Base-by-base conservation (phyloP, 2,329 filamentous ascomycete genomes). In the Alternaria arborescens region DNA sequence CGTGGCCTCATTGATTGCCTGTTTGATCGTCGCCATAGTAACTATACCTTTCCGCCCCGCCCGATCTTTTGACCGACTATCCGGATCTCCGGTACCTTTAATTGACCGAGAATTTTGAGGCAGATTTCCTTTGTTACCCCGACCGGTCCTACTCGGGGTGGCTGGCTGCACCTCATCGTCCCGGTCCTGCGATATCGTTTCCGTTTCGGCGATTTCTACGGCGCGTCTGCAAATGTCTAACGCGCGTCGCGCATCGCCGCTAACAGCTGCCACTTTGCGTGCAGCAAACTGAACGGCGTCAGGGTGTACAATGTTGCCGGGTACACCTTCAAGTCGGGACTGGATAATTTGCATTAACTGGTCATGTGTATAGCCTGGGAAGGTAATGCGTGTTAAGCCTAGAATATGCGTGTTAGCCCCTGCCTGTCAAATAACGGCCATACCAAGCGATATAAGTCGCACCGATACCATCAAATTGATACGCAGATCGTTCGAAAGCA, bases 331-430 rank as follows among this genome's bases (percentile, higher is more conserved):
- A 2, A 99, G 86, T 30, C 95, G 90, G n/a, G 93, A 97, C 73
- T 94, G 90, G 65, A 99, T 97, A 73, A 99, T 99, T 69, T 91
- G 91, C 91, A 98, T 97, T 41, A 99, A 86, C 79, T 99, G 95
- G 60, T 95, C 93, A 78, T 99, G 94, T 58, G 93, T 97, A 79
- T 99, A 99, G 22, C 95, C 95, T 0, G 95, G 92, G 71, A 99
- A 99, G 0, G 95, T 97, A 74, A 99, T 97, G 72, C 96, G 88
- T 8, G 94, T 97, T 50, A 99, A 83, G 22, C 94, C 87, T 79
- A 61, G 52, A 57, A 42, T 55, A 54, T 62, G 64, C 60, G 60
- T 65, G 68, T 78, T 75, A 77, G 76, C 69, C 32, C 34, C 54
- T 72, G 70, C 66, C 63, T 60, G 61, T 60, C 30, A 47, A 47